Base-by-base conservation (phyloP, 2,329 filamentous ascomycete genomes). In the Hysterium pulicare region DNA sequence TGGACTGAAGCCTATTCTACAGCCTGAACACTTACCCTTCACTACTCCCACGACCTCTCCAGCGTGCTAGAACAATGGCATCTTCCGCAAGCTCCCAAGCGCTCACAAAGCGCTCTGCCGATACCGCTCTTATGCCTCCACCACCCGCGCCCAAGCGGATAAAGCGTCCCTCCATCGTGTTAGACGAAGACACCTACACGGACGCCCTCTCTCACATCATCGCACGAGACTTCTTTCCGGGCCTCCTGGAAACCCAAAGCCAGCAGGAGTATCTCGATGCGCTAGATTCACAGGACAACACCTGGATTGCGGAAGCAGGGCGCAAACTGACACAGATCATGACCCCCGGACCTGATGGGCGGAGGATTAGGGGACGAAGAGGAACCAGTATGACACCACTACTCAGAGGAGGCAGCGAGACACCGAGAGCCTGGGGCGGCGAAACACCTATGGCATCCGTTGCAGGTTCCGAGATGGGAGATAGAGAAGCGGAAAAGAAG, bases 171-270 rank as follows among this genome's bases (percentile, higher is more conserved):
- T 83, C 84, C 48, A 86, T 85, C 48, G 83, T 96, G 21, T 79
- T 98, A 21, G 89, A 95, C 65, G 93, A 98, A 74, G 91, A 98
- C 54, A 83, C 86, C 40, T 98, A 98, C 67, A 93, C 89, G 2
- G 83, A 90, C 44, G 86, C 87, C 1, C 76, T 98, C 21, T 95
- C 90, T 0, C 85, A 93, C 54, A 97, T 98, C 61, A 95, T 98
- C 49, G 88, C 89, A 8, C 83, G 93, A 51, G 93, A 98, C 73
- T 98, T 95, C 73, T 98, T 97, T 59, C 93, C 93, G 0, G 93
- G 91, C 0, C 76, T 98, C 0, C 72, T 90, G 4, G 90, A 97
- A 64, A 84, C 83, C 11, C 83, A 95, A 56, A 85, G 84, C 1
- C 90, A 96, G 64, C 84, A 90, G 62, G 93, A 98, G 57, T 97